Evolutionary conservation across 2,329 filamentous ascomycete genomes (phyloP).

Genomic region (Myriosclerotinia curreyana): DNA sequence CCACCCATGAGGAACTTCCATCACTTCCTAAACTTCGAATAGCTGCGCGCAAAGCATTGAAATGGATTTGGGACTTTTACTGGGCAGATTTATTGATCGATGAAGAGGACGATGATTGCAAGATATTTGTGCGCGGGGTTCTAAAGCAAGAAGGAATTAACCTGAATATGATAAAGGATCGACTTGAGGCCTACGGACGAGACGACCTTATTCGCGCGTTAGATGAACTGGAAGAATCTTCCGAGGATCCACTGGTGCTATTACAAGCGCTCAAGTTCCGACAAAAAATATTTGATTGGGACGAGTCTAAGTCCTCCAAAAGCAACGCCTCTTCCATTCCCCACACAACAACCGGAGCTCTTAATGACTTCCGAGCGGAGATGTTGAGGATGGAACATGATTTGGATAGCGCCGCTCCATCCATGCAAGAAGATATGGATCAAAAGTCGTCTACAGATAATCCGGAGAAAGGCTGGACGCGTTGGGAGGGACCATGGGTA

Average conservation of each 20-base stretch:
- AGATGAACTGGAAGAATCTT: constrained; percentile 28
- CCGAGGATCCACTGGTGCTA: constrained; percentile 27
- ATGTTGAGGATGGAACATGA: constrained; percentile 29
- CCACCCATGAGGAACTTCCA: constrained; percentile 84
- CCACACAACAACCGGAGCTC: constrained; percentile 1
- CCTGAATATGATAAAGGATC: constrained; percentile 25
- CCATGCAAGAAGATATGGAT: not conserved
- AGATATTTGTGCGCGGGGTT: constrained; percentile 28
- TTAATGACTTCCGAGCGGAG: constrained; percentile 30
- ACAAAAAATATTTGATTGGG: constrained; percentile 41
- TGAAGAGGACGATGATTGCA: constrained; percentile 26
- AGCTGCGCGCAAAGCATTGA: constrained; percentile 66
- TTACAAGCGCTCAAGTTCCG: constrained; percentile 42
- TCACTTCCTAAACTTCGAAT: constrained; percentile 68
- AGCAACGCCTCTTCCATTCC: not conserved
- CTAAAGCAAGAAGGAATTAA: constrained; percentile 31
- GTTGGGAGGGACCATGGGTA: constrained; percentile 28
- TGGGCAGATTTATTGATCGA: constrained; percentile 55
- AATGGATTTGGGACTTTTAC: constrained; percentile 88
- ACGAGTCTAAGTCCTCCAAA: constrained; percentile 5
- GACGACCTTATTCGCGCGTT: constrained; percentile 32
- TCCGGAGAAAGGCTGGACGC: constrained; percentile 18
- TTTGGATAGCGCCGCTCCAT: constrained; percentile 15
- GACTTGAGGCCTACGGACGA: constrained; percentile 25
- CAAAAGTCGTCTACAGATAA: not conserved